Conservation (phyloP, 768 basidiomycete species). For the Russula ochroleuca region DNA sequence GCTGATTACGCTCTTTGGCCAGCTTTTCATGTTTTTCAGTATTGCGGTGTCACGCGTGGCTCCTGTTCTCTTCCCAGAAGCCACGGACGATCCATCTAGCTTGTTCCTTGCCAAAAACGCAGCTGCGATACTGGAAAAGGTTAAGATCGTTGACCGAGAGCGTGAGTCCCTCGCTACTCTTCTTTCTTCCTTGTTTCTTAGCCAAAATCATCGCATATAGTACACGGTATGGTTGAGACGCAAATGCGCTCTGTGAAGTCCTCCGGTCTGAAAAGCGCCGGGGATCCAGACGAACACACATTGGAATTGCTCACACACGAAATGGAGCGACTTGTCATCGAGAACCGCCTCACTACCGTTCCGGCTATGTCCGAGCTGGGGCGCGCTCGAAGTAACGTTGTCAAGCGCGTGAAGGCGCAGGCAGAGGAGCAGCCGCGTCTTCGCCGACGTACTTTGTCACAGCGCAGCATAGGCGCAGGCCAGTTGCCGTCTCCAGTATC, state of each 20-base stretch:
- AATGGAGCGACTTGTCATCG: constrained; percentile 27
- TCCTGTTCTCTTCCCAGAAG: constrained; percentile 55
- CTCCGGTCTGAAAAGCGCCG: not conserved
- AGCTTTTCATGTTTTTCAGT: constrained; percentile 64
- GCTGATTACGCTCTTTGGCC: not conserved
- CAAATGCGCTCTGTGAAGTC: constrained; percentile 18
- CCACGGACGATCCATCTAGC: constrained; percentile 9
- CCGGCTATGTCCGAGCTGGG: constrained; percentile 24
- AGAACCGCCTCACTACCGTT: constrained; percentile 15
- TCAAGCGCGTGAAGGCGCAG: constrained; percentile 17
- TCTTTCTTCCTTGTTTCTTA: not conserved
- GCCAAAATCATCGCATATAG: not conserved
- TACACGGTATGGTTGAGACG: constrained; percentile 13
- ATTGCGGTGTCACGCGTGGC: constrained; percentile 68
- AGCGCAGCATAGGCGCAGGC: constrained; percentile 16
- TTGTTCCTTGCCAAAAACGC: constrained; percentile 8
- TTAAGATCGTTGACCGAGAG: constrained; percentile 19
- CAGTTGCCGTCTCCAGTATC: constrained; percentile 24
- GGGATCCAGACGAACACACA: constrained; percentile 19
- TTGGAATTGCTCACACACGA: constrained; percentile 25
- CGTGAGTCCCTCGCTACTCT: constrained; percentile 2
- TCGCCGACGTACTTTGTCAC: constrained; percentile 19
- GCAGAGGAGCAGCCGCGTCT: constrained; percentile 12
- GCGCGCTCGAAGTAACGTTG: constrained; percentile 14
- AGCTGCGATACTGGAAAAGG: constrained; percentile 14